Evolutionary conservation across 768 basidiomycete species (phyloP).

Genomic region (Calvatia gigantea): DNA sequence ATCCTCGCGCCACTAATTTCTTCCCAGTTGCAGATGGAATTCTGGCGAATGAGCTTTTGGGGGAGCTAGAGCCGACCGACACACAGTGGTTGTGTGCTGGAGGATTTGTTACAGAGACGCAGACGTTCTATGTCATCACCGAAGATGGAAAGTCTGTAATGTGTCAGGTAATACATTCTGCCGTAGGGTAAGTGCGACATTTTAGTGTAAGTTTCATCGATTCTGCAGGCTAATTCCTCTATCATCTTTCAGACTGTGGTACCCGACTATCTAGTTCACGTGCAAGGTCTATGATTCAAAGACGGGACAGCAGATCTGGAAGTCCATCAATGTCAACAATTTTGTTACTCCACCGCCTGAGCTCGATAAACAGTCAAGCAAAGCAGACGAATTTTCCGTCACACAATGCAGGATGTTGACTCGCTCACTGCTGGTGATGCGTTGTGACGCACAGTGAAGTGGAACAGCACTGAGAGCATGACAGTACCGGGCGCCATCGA

Average conservation of each 20-base stretch:
- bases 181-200: conserved; percentile 67
- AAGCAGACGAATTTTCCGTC: conserved; percentile 81
- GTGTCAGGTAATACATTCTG: conserved; percentile 86
- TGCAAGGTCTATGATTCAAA: conserved; percentile 84
- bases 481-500: too few relatives aligned
- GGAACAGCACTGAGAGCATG: too few relatives aligned
- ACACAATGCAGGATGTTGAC: too few relatives aligned
- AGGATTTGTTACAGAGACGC: conserved; percentile 90
- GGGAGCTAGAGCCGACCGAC: conserved; percentile 73
- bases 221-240: conserved; percentile 5
- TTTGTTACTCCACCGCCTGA: conserved; percentile 73
- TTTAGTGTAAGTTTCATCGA: conserved; percentile 12
- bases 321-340: conserved; percentile 80
- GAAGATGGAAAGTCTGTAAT: conserved; percentile 77
- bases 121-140: conserved; percentile 78
- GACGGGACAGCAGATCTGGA: conserved; percentile 76
- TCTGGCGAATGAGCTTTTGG: conserved; percentile 57
- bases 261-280: conserved; percentile 91
- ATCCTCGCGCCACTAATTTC: conserved; percentile 74
- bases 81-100: conserved; percentile 78
- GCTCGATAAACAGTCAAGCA: conserved; percentile 83
- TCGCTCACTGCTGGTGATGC: too few relatives aligned
- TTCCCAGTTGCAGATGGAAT: conserved; percentile 71
- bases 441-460: too few relatives aligned
- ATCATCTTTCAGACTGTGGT: conserved; percentile 68